phyloP scores from a whole-genome alignment of 352 stramenopile species.

The Phytophthora fragariae region DNA sequence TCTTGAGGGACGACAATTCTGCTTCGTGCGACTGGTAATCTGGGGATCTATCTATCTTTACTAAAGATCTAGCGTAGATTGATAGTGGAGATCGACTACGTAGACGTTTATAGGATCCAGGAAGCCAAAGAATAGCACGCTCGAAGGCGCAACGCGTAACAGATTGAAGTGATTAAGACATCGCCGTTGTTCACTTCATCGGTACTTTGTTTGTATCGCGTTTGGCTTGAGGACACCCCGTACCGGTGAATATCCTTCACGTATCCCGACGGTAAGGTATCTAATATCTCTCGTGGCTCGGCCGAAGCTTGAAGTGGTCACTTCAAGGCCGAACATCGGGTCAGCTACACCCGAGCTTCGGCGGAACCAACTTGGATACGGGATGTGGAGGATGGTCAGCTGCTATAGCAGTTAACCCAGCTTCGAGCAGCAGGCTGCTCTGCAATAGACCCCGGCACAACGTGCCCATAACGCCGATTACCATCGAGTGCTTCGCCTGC shows the following conservation, averaged over 20 bases:
- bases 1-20: background rate
- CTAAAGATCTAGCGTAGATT: background rate
- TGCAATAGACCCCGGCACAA: conserved; percentile 16
- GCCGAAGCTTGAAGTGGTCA: background rate
- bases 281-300: background rate
- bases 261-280: background rate
- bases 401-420: background rate
- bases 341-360: background rate
- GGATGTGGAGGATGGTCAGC: background rate
- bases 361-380: background rate
- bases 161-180: background rate
- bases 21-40: background rate
- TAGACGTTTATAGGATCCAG: too few relatives aligned
- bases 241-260: background rate
- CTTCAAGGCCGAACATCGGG: conserved; percentile 3
- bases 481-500: background rate
- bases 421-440: background rate
- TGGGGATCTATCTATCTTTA: background rate
- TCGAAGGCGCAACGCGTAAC: background rate
- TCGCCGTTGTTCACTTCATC: background rate
- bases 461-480: background rate
- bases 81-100: too few relatives aligned
- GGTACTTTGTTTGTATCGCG: too few relatives aligned
- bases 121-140: background rate
- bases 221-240: background rate